Evolutionary conservation across 352 stramenopile genomes (phyloP), one percentile per base, ranked within the genome.

Genomic region (Pythium volutum): DNA sequence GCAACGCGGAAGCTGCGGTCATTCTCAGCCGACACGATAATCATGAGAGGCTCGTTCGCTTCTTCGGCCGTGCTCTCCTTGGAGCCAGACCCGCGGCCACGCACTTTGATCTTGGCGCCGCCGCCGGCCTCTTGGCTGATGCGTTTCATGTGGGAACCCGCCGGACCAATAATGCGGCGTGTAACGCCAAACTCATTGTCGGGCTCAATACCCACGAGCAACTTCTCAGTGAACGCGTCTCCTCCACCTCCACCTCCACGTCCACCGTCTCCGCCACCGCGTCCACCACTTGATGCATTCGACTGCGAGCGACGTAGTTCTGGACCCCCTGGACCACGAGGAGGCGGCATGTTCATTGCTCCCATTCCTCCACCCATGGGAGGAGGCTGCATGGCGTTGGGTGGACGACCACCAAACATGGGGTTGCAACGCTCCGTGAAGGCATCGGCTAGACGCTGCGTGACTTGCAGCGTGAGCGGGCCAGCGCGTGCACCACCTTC

Each of bases 101-200:
- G 87, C 29, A 96, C 79, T 45, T 86, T 86, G 52, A 96, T 87
- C 60, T 93, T 94, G 38, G 87, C 84, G 46, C 87, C 87, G 0
- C 84, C 84, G 25, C 84, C 76, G 1, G 87, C 80, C 42, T 96
- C 87, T 16, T 86, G 64, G 43, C 82, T 93, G 59, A 96, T 96
- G 16, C 87, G 87, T 65, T 96, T 94, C 80, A 96, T 91, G 54
- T 96, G 80, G 5, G 81, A 85, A 6, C 84, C 87, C 0, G 71
- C 75, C 18, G 81, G 84, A 6, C 87, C 87, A 51, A 96, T 93
- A 54, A 96, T 91, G 27, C 84, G 82, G 1, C 84, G 83, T 22
- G 84, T 93, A 33, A 93, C 84, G 11, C 81, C 79, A 67, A 96
- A 96, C 27, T 94, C 87, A 52, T 65, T 87, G 47, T 96, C 87